Base-by-base conservation (phyloP, 805 yeast species). In the Lipomyces chichibuensis region DNA sequence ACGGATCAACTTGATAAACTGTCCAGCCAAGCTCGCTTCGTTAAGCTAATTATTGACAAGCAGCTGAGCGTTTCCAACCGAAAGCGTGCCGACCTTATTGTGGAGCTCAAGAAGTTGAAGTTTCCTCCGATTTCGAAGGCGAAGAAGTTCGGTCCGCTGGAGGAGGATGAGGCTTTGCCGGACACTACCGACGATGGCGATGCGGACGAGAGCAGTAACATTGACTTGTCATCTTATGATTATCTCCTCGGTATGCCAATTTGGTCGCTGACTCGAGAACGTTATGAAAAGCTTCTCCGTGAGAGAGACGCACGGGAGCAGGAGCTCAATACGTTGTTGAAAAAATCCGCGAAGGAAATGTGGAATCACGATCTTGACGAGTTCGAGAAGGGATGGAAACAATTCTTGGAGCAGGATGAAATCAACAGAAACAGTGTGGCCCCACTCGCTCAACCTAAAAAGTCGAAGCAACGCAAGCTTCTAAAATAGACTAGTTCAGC, bases 241-340 rank as follows among this genome's bases (percentile, higher is more conserved):
- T 95, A 95, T 73, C 82, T 95, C 70, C 82, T 95, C 62, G 96
- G 95, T 14, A 90, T 95, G 97, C 86, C 92, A 46, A 88, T 95
- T 71, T 92, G 97, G 95, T 89, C 97, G 51, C 85, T 95, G 75
- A 94, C 99, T 0, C 84, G 83, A 66, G 99, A 95, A 79, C 85
- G 95, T 73, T 95, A 93, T 75, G 93, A 91, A 74, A 88, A 85
- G 72, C 81, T 95, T 71, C 80, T 92, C 73, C 83, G 83, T 63
- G 96, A 93, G 76, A 84, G 86, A 68, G 91, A 87, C 65, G 88
- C 81, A 32, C 89, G 88, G 74, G 94, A 92, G 75, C 81, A 77
- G 13, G 96, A 91, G 75, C 83, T 94, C 73, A 88, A 86, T 57
- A 76, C 75, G 0, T 81, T 95, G 72, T 83, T 92, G 72, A 83